Base-by-base conservation (phyloP, 768 basidiomycete species). In the Rhizopogon roseolus region DNA sequence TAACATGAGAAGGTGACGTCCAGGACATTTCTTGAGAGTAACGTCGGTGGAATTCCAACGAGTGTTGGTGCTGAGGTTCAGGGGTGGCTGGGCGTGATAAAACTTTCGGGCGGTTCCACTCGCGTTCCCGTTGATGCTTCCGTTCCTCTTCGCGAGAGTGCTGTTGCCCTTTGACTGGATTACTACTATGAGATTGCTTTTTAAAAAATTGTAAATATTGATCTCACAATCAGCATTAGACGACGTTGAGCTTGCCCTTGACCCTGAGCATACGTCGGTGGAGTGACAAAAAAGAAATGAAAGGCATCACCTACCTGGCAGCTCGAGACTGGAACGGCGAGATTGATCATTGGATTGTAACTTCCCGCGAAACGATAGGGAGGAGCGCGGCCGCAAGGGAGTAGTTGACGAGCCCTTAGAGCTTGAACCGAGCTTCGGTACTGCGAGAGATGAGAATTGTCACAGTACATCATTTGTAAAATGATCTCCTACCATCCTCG, bases 111-210 rank as follows among this genome's bases (percentile, higher is more conserved):
- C 64, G 66, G 55, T 78, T 79, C 82, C 81, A 76, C 41, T 73
- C 72, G 44, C 73, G 73, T 62, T 82, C 80, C 36, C 71, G 78
- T 49, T 79, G 76, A 46, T 67, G 72, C 40, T 57, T 55, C 13
- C 48, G 68, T n/a, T 66, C 70, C 19, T 65, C 65, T 43, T 64
- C 66, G 11, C 59, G 59, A 27, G 70, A 64, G 16, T 39, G 68
- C 39, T 67, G 50, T 25, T 66, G 66, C 16, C 68, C 65, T 38
- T 56, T 61, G 53, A 62, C 74, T 69, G 55, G 51, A 52, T 40
- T 5, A 41, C 36, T 6, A 32, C 13, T 10, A 62, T 52, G 25
- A 54, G 32, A 58, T 43, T 13, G 45, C 40, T 46, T 41, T 22
- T 22, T n/a, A 19, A 28, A 19, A 39, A 17, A 42, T 4, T n/a